These are phyloP conservation scores for Ceratocystis destructans DNA, from an alignment of 2,329 filamentous ascomycete species.

Conservation along the genomic window DNA sequence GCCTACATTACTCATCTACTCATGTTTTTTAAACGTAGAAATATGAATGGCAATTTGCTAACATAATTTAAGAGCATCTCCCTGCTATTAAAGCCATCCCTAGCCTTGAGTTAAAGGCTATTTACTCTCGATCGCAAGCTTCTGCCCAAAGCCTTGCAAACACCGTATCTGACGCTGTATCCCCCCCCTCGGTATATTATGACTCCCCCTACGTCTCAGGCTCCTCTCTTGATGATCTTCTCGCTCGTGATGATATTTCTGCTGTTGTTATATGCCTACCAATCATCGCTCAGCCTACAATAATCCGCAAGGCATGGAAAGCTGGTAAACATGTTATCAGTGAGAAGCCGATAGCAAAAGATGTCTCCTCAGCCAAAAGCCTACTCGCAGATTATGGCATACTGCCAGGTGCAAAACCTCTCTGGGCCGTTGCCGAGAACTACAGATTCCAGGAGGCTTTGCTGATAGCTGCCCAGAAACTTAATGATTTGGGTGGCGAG, in stretches of 20 bases:
- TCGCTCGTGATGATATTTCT: slow-evolving; percentile 39
- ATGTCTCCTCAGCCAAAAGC: slow-evolving; percentile 33
- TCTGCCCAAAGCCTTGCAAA: slow-evolving; percentile 33
- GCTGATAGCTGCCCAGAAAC: slow-evolving; percentile 30
- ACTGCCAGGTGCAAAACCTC: slow-evolving; percentile 24
- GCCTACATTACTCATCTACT: too few relatives aligned
- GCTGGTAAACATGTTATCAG: slow-evolving; percentile 57
- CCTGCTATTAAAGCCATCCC: slow-evolving; percentile 45
- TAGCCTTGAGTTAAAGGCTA: slow-evolving; percentile 43
- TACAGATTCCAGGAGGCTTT: slow-evolving; percentile 50
- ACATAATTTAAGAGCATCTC: slow-evolving; percentile 22
- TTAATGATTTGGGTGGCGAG: slow-evolving; percentile 18
- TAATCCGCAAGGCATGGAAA: slow-evolving; percentile 44
- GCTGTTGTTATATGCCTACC: slow-evolving; percentile 49
- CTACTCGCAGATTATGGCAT: slow-evolving; percentile 29
- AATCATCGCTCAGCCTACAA: slow-evolving; percentile 45
- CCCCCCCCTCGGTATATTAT: slow-evolving; percentile 16
- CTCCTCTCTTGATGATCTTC: slow-evolving; percentile 37
- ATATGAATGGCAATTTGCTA: background rate
- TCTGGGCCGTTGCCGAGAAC: slow-evolving; percentile 57
- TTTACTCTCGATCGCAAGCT: slow-evolving; percentile 49
- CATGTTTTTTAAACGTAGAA: background rate
- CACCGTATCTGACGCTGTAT: background rate
- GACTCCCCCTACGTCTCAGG: slow-evolving; percentile 28
- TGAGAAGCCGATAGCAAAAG: slow-evolving; percentile 55